Base-by-base conservation (phyloP, 495 filamentous ascomycete species). In the Penicillium parvum region DNA sequence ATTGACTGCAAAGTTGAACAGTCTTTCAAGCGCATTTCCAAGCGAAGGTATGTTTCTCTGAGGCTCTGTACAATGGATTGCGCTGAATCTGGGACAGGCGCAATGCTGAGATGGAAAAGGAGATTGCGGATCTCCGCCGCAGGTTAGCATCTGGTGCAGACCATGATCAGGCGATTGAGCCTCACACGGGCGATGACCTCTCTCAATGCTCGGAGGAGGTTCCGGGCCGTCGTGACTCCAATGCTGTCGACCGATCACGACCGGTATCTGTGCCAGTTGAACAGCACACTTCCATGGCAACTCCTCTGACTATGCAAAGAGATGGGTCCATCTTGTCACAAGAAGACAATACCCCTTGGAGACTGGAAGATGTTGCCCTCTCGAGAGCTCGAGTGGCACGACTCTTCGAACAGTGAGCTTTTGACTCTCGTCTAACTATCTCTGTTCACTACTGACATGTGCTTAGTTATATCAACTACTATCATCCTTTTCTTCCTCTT, bases 401-500 rank as follows among this genome's bases (percentile, higher is more conserved):
- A 21, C 44, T 73, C 21, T 73, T 65, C 45, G 69, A 73, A 40
- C 69, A 71, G 69, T 73, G 68, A 47, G 52, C 7, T 0, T n/a
- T n/a, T 16, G 3, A 7, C 14, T 5, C 37, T 2, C 4, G 35
- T 12, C 23, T 7, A 5, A 17, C 11, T 27, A 30, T 11, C 17
- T 18, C 23, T 3, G 4, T 14, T 10, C 9, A 10, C 4, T 2
- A 5, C 29, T 42, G 8, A 42, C 44, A 27, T 14, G 8, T 10
- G 7, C 17, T 21, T 7, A 79, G 76, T 27, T 90, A 81, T 66
- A 95, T 88, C 68, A 75, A 73, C 29, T 82, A 65, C 46, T 95
- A 92, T 60, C 88, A 96, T 64, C 86, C 85, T 0, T 95, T 90
- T 53, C 75, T 95, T 9, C 87, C 88, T 3, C 80, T 95, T 45